Evolutionary conservation across 2,329 filamentous ascomycete species (phyloP).

Genomic region (Talaromyces sp.): DNA sequence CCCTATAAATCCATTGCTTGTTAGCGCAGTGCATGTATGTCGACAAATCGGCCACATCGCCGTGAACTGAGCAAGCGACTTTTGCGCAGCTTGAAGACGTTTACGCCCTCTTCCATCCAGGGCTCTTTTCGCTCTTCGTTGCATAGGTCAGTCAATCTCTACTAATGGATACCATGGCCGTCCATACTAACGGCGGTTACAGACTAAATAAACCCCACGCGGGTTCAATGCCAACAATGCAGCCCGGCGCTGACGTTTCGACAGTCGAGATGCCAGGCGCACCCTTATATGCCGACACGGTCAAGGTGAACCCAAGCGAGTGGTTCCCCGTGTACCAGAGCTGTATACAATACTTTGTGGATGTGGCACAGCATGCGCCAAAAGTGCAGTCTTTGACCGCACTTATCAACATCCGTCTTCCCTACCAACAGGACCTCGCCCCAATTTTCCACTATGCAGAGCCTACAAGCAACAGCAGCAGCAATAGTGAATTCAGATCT

Average conservation of each 20-base stretch:
- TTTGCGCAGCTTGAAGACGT: constrained; percentile 5
- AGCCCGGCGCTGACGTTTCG: constrained; percentile 1
- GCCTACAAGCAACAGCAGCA: constrained; percentile 24
- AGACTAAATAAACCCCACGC: background rate
- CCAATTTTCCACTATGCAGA: constrained; percentile 35
- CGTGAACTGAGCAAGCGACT: constrained; percentile 10
- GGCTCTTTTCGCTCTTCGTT: constrained; percentile 1
- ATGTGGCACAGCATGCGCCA: constrained; percentile 75
- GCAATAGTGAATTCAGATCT: constrained; percentile 5
- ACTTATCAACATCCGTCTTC: constrained; percentile 86
- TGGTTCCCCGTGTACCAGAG: constrained; percentile 88
- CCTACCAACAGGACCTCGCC: constrained; percentile 63
- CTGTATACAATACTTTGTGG: constrained; percentile 83
- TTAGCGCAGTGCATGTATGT: constrained; percentile 11
- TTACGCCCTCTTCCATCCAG: constrained; percentile 1
- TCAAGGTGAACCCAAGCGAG: constrained; percentile 63
- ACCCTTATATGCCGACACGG: constrained; percentile 27
- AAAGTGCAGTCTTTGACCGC: constrained; percentile 82
- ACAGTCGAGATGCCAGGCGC: constrained; percentile 2
- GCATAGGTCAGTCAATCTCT: constrained; percentile 4
- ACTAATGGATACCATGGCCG: background rate
- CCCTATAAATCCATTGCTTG: background rate
- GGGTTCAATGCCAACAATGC: background rate
- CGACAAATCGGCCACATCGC: constrained; percentile 8
- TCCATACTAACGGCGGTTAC: background rate